Conservation (phyloP, 2,329 filamentous ascomycete genomes). For the Penicillium digitatum region DNA sequence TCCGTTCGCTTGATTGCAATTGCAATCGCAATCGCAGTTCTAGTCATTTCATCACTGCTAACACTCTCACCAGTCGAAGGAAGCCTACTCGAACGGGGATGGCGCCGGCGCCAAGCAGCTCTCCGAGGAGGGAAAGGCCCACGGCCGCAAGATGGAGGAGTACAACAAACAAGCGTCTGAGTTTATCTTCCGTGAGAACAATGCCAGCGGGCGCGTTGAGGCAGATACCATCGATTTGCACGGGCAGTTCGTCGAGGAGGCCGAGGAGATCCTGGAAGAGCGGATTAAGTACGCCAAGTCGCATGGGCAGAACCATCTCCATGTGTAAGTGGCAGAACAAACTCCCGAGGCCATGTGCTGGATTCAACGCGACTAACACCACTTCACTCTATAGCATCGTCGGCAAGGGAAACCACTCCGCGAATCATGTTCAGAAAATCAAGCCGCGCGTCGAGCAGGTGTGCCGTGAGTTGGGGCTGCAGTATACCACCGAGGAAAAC, state of each 20-base stretch:
- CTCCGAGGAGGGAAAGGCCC: conserved; percentile 77
- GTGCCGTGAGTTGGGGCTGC: conserved; percentile 75
- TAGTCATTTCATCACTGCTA: neutral
- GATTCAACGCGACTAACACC: neutral
- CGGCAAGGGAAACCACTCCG: conserved; percentile 87
- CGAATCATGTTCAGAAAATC: conserved; percentile 80
- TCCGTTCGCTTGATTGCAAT: neutral
- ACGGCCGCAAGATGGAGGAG: conserved; percentile 77
- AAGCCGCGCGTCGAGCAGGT: conserved; percentile 91
- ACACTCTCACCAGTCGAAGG: conserved; percentile 50
- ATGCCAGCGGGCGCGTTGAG: conserved; percentile 68
- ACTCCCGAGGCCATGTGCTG: neutral
- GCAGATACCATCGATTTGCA: conserved; percentile 89
- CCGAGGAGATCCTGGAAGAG: conserved; percentile 81
- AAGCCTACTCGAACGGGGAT: conserved; percentile 80
- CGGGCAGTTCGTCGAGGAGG: conserved; percentile 91
- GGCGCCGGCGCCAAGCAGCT: conserved; percentile 78
- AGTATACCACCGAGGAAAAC: conserved; percentile 83
- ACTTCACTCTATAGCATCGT: conserved; percentile 60
- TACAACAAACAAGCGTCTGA: conserved; percentile 91
- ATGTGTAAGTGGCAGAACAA: conserved; percentile 57
- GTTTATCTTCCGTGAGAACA: conserved; percentile 94
- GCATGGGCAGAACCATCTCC: conserved; percentile 74
- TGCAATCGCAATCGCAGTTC: neutral
- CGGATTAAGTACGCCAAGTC: conserved; percentile 73